Conservation (phyloP, 169 alveolate species). For the Amoebophrya sp. region DNA sequence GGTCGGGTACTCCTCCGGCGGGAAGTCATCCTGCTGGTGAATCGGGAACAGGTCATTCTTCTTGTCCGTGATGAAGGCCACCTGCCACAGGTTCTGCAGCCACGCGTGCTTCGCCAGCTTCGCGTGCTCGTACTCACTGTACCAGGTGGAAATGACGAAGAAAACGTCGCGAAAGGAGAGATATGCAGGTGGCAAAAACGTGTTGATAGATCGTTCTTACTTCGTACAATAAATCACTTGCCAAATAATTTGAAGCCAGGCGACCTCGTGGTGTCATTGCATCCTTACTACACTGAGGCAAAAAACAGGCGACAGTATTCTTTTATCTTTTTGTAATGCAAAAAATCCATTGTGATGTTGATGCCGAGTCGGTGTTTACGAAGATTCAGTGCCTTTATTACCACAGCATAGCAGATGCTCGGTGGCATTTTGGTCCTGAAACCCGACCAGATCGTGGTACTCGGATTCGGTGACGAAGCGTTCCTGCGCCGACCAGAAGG, state of each 20-base stretch:
- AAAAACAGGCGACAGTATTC: too few relatives aligned
- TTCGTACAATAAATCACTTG: too few relatives aligned
- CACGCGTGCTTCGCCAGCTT: neutral
- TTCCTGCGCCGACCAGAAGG: neutral
- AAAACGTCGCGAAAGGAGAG: too few relatives aligned
- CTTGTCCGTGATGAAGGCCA: neutral
- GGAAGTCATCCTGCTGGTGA: slow-evolving; percentile 5
- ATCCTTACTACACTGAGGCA: too few relatives aligned
- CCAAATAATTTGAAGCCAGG: too few relatives aligned
- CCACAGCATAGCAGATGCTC: neutral
- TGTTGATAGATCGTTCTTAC: too few relatives aligned
- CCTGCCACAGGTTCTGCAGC: slow-evolving; percentile 18
- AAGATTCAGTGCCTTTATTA: too few relatives aligned
- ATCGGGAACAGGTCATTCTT: neutral
- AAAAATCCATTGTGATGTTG: too few relatives aligned
- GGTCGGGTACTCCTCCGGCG: neutral
- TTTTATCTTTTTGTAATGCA: too few relatives aligned
- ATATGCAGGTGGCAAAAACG: too few relatives aligned
- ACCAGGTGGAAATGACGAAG: neutral
- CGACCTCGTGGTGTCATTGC: too few relatives aligned
- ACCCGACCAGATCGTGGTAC: neutral
- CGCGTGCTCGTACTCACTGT: neutral
- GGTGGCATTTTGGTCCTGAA: neutral
- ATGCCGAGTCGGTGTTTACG: too few relatives aligned
- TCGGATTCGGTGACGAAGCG: neutral